Evolutionary conservation across 2,329 filamentous ascomycete species (phyloP).

Genomic region (Verticillium klebahnii): DNA sequence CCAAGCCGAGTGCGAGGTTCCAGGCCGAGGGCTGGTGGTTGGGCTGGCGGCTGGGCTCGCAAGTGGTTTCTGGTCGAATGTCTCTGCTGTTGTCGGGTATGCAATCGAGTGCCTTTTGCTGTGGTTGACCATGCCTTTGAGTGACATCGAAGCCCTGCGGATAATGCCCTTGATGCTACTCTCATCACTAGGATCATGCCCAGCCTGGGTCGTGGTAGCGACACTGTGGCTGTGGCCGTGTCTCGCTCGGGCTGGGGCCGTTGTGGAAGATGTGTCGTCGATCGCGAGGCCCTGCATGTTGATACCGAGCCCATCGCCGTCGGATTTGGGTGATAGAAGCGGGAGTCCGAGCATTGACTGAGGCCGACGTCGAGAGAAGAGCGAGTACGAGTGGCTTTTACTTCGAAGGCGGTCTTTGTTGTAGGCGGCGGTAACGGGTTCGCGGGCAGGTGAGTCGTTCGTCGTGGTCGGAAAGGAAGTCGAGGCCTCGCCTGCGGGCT

Average conservation of each 20-base stretch:
- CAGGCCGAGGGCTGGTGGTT: conserved; percentile 17
- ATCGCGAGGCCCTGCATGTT: conserved; percentile 28
- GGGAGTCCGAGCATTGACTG: conserved; percentile 4
- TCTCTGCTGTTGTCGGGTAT: conserved; percentile 18
- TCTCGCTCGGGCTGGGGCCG: conserved; percentile 2
- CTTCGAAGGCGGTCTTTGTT: conserved; percentile 39
- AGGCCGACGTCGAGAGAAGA: conserved; percentile 30
- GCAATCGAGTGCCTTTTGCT: conserved; percentile 37
- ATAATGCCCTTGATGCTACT: conserved; percentile 45
- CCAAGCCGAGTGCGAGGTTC: conserved; percentile 39
- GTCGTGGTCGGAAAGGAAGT: neutral
- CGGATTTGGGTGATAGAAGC: conserved; percentile 12
- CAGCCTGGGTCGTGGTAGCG: conserved; percentile 13
- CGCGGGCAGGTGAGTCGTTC: conserved; percentile 8
- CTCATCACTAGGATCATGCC: conserved; percentile 17
- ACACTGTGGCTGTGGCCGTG: conserved; percentile 18
- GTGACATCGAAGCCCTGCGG: conserved; percentile 49
- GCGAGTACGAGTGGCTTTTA: conserved; percentile 37
- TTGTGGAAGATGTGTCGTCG: conserved; percentile 1
- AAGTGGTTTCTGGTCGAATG: conserved; percentile 16
- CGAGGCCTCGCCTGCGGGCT: conserved; percentile 12
- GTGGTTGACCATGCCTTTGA: conserved; percentile 45
- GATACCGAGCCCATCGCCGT: conserved; percentile 6
- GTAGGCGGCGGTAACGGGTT: conserved; percentile 12
- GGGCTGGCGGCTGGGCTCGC: conserved; percentile 10